These are phyloP conservation scores for Vanrija sp. DNA, from an alignment of 1,284 basidiomycete species.

Conservation along the genomic window DNA sequence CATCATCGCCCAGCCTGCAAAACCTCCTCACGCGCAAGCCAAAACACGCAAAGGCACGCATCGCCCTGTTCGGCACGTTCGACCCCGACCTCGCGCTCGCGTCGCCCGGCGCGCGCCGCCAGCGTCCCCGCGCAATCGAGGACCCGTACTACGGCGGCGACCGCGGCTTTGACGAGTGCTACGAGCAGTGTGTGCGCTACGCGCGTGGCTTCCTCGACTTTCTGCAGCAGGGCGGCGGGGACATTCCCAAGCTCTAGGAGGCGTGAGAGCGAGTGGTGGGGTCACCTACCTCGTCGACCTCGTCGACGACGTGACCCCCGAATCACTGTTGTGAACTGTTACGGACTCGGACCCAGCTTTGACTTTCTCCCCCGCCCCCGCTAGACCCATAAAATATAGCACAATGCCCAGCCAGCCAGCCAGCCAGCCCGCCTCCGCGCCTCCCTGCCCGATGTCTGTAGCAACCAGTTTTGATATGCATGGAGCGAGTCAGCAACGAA, in stretches of 20 bases:
- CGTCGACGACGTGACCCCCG: no score
- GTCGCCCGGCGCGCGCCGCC: constrained; percentile 16
- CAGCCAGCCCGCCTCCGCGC: no score
- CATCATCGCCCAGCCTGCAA: constrained; percentile 42
- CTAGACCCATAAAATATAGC: no score
- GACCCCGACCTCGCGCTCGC: constrained; percentile 28
- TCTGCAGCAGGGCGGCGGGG: constrained; percentile 26
- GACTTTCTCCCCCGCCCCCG: no score
- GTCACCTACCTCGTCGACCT: no score
- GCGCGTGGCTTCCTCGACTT: constrained; percentile 44
- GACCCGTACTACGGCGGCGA: constrained; percentile 51
- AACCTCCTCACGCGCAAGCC: constrained; percentile 44
- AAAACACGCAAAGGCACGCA: constrained; percentile 24
- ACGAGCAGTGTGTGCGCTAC: constrained; percentile 49
- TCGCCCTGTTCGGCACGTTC: constrained; percentile 40
- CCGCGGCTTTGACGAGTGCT: constrained; percentile 50
- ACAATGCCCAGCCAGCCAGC: no score
- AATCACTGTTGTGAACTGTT: no score
- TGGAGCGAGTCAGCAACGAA: no score
- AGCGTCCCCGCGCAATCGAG: constrained; percentile 23
- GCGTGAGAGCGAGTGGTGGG: no score
- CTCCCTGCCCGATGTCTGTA: no score
- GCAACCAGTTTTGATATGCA: no score
- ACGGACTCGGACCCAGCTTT: no score
- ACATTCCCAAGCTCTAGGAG: constrained; percentile 12